Percentiles rank a stretch among this genome's conserved stretches.
phyloP scores from a whole-genome alignment of 1,284 basidiomycete genomes.

The Sphagnurus paluster region DNA sequence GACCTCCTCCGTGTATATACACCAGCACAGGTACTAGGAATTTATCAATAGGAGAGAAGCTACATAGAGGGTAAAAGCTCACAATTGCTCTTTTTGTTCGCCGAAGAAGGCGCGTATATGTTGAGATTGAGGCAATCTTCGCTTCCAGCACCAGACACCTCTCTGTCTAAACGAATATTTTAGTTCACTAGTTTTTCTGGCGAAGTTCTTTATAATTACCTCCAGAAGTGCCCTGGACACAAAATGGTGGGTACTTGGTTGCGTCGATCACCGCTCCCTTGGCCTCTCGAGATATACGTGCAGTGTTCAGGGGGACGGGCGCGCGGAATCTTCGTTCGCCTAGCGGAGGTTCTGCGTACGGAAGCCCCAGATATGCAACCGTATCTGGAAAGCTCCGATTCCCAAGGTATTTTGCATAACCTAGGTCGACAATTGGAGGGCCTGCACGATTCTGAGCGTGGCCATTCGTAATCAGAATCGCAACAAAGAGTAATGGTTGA shows the following conservation, averaged over 20 bases:
- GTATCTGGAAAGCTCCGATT: conserved; percentile 51
- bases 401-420: conserved; percentile 54
- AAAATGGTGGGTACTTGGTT: conserved; percentile 52
- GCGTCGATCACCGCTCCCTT: conserved; percentile 45
- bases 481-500: too few relatives aligned
- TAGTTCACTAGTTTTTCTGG: not conserved
- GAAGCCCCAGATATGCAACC: conserved; percentile 58
- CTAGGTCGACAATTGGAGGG: too few relatives aligned
- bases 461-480: too few relatives aligned
- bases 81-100: conserved; percentile 42
- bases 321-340: conserved; percentile 50
- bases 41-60: not conserved
- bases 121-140: conserved; percentile 61
- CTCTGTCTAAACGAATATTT: conserved; percentile 40
- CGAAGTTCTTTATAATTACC: conserved; percentile 29
- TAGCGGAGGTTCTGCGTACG: conserved; percentile 55
- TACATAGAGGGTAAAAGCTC: conserved; percentile 17
- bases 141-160: conserved; percentile 59
- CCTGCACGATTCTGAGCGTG: too few relatives aligned
- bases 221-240: conserved; percentile 55
- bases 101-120: conserved; percentile 49
- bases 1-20: conserved; percentile 70
- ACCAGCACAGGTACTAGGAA: conserved; percentile 60
- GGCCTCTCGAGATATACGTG: conserved; percentile 33
- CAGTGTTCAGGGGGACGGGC: conserved; percentile 45